These are phyloP conservation scores for Triangularia verruculosa DNA, from an alignment of 2,329 filamentous ascomycete genomes.

Conservation along the genomic window DNA sequence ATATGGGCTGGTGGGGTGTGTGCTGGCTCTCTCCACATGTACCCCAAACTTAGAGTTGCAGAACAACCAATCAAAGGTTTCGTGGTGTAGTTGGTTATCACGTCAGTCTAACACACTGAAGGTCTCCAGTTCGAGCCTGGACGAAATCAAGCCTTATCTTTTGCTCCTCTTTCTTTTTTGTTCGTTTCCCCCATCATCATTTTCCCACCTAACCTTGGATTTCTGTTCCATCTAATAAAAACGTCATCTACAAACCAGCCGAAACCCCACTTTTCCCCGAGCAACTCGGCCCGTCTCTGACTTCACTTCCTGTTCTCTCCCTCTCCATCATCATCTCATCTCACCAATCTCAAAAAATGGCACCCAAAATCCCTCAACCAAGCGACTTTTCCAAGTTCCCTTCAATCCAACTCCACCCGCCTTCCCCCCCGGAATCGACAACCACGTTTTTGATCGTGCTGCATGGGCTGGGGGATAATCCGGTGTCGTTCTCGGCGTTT, in stretches of 20 bases:
- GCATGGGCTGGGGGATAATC: conserved; percentile 79
- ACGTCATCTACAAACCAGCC: background rate
- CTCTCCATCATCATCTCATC: background rate
- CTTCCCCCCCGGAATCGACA: conserved; percentile 56
- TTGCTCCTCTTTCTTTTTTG: background rate
- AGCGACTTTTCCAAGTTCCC: conserved; percentile 48
- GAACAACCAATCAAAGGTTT: conserved; percentile 13
- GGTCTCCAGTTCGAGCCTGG: conserved; percentile 33
- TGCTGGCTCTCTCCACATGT: background rate
- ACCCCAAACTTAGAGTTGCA: background rate
- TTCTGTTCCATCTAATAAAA: background rate
- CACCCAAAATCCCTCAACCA: conserved; percentile 49
- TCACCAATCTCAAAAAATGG: conserved; percentile 35
- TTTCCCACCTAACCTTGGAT: background rate
- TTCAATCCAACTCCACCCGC: conserved; percentile 46
- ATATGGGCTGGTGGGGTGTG: too few species aligned
- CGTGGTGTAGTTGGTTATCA: conserved; percentile 46
- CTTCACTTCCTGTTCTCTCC: background rate
- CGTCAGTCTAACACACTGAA: conserved; percentile 46
- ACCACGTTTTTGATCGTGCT: conserved; percentile 77
- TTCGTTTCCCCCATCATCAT: background rate
- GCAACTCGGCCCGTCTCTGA: background rate
- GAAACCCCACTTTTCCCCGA: background rate
- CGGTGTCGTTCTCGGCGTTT: conserved; percentile 65
- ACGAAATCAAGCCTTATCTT: conserved; percentile 20